Evolutionary conservation across 169 alveolate genomes (phyloP).

Genomic region (Toxoplasma gondii): DNA sequence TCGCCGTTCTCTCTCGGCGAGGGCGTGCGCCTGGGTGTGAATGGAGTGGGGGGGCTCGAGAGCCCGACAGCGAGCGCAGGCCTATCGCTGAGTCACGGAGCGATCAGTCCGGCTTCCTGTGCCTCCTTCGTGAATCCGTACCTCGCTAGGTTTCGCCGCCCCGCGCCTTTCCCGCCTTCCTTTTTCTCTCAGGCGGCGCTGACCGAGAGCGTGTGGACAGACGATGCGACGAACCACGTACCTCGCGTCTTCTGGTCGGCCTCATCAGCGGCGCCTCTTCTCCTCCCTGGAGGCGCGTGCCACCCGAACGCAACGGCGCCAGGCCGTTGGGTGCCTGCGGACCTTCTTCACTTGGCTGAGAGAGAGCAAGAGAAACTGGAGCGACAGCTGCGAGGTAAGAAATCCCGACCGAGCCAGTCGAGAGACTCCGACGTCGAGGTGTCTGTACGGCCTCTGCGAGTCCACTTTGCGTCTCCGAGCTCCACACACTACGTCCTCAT

Average conservation of each 20-base stretch:
- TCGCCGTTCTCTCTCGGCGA: background rate
- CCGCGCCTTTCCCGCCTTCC: background rate
- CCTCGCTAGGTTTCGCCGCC: background rate
- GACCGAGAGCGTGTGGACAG: background rate
- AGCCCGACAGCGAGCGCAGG: no score
- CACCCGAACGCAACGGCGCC: background rate
- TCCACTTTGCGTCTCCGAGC: slow-evolving; percentile 14
- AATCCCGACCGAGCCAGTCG: background rate
- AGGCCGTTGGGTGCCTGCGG: background rate
- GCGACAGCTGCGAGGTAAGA: background rate
- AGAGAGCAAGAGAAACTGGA: slow-evolving; percentile 5
- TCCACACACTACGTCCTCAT: slow-evolving; percentile 9
- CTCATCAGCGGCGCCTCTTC: background rate
- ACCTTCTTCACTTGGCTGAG: background rate
- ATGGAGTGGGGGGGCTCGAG: no score
- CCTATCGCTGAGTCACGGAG: background rate
- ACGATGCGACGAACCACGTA: background rate
- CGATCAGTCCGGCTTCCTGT: background rate
- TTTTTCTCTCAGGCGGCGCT: background rate
- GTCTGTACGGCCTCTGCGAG: slow-evolving; percentile 1
- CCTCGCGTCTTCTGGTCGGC: background rate
- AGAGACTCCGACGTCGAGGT: background rate
- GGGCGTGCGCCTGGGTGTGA: no score
- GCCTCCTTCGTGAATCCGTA: background rate
- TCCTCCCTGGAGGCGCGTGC: slow-evolving; percentile 21